These are phyloP conservation scores for Spinellus fusiger DNA, from an alignment of 192 early-diverging fungal genomes.

Conservation along the genomic window DNA sequence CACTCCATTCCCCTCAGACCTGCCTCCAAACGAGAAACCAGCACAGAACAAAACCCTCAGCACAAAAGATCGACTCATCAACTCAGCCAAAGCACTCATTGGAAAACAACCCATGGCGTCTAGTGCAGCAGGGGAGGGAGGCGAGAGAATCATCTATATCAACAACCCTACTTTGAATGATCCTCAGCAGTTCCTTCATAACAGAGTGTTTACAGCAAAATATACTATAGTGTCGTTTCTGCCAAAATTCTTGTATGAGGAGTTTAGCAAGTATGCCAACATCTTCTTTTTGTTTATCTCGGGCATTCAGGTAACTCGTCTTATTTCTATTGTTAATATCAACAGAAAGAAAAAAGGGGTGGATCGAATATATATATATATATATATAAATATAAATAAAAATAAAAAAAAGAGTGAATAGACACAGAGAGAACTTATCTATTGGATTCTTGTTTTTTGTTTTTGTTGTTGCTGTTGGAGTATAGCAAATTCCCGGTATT, in stretches of 20 bases:
- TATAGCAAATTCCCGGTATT: constrained; percentile 86
- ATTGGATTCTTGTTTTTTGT: neutral
- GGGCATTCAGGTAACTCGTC: constrained; percentile 73
- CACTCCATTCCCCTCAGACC: neutral
- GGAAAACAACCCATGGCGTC: too few relatives aligned
- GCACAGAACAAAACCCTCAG: neutral
- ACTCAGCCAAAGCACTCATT: neutral
- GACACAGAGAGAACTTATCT: neutral
- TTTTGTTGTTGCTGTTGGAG: neutral
- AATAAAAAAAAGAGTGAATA: neutral
- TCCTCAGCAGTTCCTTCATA: constrained; percentile 81
- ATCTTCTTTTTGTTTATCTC: constrained; percentile 98
- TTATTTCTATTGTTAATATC: too few relatives aligned
- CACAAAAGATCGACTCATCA: neutral
- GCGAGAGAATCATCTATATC: constrained; percentile 78
- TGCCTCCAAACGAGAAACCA: neutral
- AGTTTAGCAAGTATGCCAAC: constrained; percentile 99
- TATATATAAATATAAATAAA: too few relatives aligned
- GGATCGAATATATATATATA: too few relatives aligned
- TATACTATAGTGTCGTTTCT: constrained; percentile 92
- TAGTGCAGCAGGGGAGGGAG: constrained; percentile 4
- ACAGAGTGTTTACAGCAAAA: constrained; percentile 92
- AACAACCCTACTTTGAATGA: constrained; percentile 79
- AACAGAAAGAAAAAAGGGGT: too few relatives aligned
- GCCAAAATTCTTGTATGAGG: constrained; percentile 93